Conservation (phyloP, 345 rosid species). For the Eucalyptus erythrocorys region DNA sequence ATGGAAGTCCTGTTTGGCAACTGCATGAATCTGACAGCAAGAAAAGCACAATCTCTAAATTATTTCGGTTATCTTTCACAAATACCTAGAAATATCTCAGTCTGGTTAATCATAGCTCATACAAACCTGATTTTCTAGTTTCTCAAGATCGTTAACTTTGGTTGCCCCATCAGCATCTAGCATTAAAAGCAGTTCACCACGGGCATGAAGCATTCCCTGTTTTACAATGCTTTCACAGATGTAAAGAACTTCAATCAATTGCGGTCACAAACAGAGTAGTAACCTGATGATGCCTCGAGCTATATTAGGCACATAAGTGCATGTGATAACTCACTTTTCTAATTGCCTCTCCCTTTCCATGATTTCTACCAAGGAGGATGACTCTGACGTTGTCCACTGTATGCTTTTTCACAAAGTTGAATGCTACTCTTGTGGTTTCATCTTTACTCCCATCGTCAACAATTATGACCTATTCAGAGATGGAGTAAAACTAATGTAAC, state of each 20-base stretch:
- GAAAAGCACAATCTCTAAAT: constrained; percentile 6
- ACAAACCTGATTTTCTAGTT: constrained; percentile 88
- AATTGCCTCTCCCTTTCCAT: constrained; percentile 99
- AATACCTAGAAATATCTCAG: neutral
- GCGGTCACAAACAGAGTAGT: neutral
- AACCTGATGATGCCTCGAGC: neutral
- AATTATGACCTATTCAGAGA: constrained; percentile 51
- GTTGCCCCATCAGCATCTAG: constrained; percentile 99
- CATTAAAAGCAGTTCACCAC: constrained; percentile 95
- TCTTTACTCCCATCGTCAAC: constrained; percentile 97
- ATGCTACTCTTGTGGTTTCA: constrained; percentile 77
- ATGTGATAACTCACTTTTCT: constrained; percentile 68
- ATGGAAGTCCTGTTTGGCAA: constrained; percentile 40
- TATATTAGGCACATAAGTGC: neutral
- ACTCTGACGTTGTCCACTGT: constrained; percentile 69
- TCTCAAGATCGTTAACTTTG: constrained; percentile 80
- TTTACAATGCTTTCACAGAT: constrained; percentile 68
- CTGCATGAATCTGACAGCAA: constrained; percentile 64
- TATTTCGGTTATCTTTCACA: neutral
- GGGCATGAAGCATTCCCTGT: constrained; percentile 99
- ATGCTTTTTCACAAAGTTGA: constrained; percentile 61
- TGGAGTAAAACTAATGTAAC: neutral
- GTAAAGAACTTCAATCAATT: constrained; percentile 50
- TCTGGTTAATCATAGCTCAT: neutral
- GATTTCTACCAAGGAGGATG: constrained; percentile 88